A percentile compares a stretch with the other conserved stretches of the same genome.
Evolutionary conservation across 1,139 yeast genomes (phyloP).

Genomic region (Saccharomycopsis phalli): DNA sequence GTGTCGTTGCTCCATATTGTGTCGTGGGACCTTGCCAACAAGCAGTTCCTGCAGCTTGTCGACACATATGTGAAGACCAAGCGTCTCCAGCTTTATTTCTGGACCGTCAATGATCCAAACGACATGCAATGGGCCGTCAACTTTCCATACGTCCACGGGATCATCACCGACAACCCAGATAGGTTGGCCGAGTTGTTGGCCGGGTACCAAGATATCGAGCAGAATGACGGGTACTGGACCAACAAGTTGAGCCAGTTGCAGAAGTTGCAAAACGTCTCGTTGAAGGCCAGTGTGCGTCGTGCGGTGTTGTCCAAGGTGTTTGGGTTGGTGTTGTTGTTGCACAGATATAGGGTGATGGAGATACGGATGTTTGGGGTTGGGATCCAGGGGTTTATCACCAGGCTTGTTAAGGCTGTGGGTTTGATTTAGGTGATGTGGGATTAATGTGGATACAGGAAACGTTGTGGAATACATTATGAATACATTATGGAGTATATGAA

Average conservation of each 20-base stretch:
- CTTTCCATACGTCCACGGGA: conserved; percentile 39
- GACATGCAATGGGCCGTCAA: conserved; percentile 37
- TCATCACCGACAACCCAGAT: conserved; percentile 52
- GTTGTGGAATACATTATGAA: too few relatives aligned
- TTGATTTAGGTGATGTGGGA: too few relatives aligned
- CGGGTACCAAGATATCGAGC: conserved; percentile 1
- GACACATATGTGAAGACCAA: conserved; percentile 32
- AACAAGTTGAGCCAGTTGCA: neutral
- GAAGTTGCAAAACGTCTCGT: neutral
- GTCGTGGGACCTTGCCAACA: conserved; percentile 33
- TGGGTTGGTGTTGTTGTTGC: neutral
- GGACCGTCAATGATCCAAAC: conserved; percentile 64
- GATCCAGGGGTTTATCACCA: conserved; percentile 3
- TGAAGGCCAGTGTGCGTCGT: neutral
- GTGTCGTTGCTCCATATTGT: conserved; percentile 35
- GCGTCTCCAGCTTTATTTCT: conserved; percentile 51
- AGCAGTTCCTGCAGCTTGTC: conserved; percentile 25
- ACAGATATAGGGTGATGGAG: neutral
- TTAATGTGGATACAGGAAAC: too few relatives aligned
- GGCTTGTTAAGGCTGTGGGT: conserved; percentile 10
- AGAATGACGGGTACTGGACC: neutral
- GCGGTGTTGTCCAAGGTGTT: neutral
- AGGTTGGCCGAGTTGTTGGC: conserved; percentile 1
- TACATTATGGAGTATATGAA: too few relatives aligned
- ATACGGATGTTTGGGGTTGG: conserved; percentile 7